Evolutionary conservation across 2,329 filamentous ascomycete species (phyloP).

Genomic region (Stachybotrys chlorohalonatus): DNA sequence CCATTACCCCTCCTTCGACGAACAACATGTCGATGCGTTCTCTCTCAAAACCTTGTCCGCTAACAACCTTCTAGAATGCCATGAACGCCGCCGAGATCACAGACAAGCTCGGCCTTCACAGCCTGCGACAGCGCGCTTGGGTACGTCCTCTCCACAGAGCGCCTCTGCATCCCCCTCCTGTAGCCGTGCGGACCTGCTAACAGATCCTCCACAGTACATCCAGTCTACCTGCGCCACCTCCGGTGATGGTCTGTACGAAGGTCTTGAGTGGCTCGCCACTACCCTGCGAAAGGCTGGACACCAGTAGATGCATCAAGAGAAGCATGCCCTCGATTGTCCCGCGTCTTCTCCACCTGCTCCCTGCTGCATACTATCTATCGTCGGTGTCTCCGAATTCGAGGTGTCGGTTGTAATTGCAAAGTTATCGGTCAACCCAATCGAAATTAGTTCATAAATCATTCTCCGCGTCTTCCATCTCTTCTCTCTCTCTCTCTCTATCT

Average conservation of each 20-base stretch:
- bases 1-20: neutral
- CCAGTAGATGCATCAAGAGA: slow-evolving; percentile 40
- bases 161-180: neutral
- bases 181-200: slow-evolving; percentile 10
- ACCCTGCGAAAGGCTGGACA: slow-evolving; percentile 69
- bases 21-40: neutral
- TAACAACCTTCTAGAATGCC: slow-evolving; percentile 59
- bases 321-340: slow-evolving; percentile 20
- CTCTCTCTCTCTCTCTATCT: slow-evolving; percentile 8
- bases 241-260: slow-evolving; percentile 98
- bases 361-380: slow-evolving; percentile 30
- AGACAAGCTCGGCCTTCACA: slow-evolving; percentile 99
- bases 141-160: slow-evolving; percentile 50
- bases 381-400: slow-evolving; percentile 33
- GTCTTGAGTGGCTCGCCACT: slow-evolving; percentile 86
- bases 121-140: slow-evolving; percentile 96
- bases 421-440: slow-evolving; percentile 45
- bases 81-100: slow-evolving; percentile 99
- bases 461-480: slow-evolving; percentile 18
- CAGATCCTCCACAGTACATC: slow-evolving; percentile 62
- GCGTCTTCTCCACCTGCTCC: slow-evolving; percentile 24
- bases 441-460: slow-evolving; percentile 36
- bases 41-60: neutral
- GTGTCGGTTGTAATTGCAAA: slow-evolving; percentile 51
- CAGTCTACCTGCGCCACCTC: slow-evolving; percentile 99